phyloP scores from a whole-genome alignment of 352 stramenopile species.

The Pythium coloratum region DNA sequence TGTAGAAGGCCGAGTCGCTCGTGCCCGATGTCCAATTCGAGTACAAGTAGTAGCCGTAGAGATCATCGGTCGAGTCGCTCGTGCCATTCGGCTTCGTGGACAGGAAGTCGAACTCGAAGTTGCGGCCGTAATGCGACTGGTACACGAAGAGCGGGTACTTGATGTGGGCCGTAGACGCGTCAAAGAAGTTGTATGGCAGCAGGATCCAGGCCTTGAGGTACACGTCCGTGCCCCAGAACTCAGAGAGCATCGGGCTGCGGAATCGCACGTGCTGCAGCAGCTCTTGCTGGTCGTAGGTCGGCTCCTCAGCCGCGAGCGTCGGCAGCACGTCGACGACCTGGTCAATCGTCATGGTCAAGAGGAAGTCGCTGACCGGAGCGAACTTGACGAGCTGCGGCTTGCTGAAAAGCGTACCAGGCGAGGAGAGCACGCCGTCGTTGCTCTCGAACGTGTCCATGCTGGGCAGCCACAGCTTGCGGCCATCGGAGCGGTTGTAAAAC shows the following conservation, averaged over 20 bases:
- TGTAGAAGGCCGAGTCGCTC: conserved; percentile 45
- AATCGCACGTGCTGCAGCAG: conserved; percentile 70
- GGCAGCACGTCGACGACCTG: conserved; percentile 42
- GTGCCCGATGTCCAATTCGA: conserved; percentile 69
- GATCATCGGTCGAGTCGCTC: conserved; percentile 34
- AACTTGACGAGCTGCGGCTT: conserved; percentile 49
- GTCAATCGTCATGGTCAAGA: conserved; percentile 44
- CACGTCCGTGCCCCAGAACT: conserved; percentile 73
- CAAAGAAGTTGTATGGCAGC: conserved; percentile 69
- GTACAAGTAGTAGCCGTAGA: conserved; percentile 72
- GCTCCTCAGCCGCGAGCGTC: conserved; percentile 27
- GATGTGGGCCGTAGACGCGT: conserved; percentile 43
- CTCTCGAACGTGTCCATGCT: conserved; percentile 59
- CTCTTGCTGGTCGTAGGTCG: conserved; percentile 37
- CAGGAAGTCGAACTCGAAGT: conserved; percentile 61
- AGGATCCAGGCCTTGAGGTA: conserved; percentile 71
- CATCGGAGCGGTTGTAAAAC: conserved; percentile 63
- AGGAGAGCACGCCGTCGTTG: conserved; percentile 49
- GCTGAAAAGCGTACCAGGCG: conserved; percentile 64
- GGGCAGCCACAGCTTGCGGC: conserved; percentile 43
- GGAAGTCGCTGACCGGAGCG: conserved; percentile 30
- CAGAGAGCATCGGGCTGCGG: conserved; percentile 54
- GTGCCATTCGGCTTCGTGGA: conserved; percentile 28
- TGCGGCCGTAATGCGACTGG: conserved; percentile 70
- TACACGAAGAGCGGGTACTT: conserved; percentile 77